phyloP scores from a whole-genome alignment of 1,284 basidiomycete genomes.

The Ganoderma sinense region DNA sequence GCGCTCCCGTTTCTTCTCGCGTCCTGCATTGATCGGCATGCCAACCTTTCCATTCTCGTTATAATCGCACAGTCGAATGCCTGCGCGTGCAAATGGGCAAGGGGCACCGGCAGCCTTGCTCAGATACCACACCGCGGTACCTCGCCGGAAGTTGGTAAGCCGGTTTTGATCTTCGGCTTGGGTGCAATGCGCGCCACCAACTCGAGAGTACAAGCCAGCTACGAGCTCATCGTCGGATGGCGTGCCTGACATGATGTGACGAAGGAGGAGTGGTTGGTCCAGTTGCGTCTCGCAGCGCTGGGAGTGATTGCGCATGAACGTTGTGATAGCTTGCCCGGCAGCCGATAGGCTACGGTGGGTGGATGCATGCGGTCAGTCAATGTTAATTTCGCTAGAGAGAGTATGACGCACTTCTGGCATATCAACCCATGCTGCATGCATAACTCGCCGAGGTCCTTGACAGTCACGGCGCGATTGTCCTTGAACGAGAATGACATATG shows the following conservation, averaged over 20 bases:
- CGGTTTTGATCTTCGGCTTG: slow-evolving; percentile 52
- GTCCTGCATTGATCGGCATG: slow-evolving; percentile 35
- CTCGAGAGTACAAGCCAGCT: slow-evolving; percentile 71
- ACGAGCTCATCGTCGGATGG: slow-evolving; percentile 73
- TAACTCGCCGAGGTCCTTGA: slow-evolving; percentile 82
- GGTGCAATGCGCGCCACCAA: slow-evolving; percentile 68
- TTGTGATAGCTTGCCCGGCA: slow-evolving; percentile 80
- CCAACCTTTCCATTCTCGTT: slow-evolving; percentile 54
- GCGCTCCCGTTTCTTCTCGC: slow-evolving; percentile 50
- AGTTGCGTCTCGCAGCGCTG: slow-evolving; percentile 72
- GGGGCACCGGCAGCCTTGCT: slow-evolving; percentile 74
- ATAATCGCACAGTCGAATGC: slow-evolving; percentile 76
- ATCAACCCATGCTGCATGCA: slow-evolving; percentile 66
- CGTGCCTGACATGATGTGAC: slow-evolving; percentile 76
- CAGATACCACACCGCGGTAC: slow-evolving; percentile 82
- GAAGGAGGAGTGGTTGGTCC: slow-evolving; percentile 75
- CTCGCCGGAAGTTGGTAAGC: slow-evolving; percentile 76
- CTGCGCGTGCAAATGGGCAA: slow-evolving; percentile 74
- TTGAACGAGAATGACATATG: slow-evolving; percentile 37
- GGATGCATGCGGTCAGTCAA: slow-evolving; percentile 10
- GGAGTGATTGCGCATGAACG: slow-evolving; percentile 76
- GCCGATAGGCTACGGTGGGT: slow-evolving; percentile 63
- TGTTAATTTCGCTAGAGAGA: slow-evolving; percentile 13
- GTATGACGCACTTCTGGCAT: slow-evolving; percentile 71
- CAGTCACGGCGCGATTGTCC: slow-evolving; percentile 83